Conservation (phyloP, 192 early-diverging fungal genomes). For the Kickxella alabastrina region DNA sequence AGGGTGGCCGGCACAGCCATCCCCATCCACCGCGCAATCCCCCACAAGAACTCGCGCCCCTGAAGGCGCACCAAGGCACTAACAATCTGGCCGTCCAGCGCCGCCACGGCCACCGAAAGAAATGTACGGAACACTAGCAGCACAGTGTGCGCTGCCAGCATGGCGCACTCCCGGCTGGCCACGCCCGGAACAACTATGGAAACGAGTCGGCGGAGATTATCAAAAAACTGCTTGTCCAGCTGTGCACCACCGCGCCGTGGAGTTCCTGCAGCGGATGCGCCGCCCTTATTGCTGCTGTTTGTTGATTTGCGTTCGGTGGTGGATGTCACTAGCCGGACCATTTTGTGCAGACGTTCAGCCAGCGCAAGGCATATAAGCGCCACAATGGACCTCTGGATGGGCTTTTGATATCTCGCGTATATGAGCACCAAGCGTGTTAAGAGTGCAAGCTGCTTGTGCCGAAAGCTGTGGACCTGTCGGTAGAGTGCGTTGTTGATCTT, state of each 20-base stretch:
- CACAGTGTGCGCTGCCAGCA: conserved; percentile 78
- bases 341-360: conserved; percentile 27
- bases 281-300: background rate
- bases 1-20: conserved; percentile 94
- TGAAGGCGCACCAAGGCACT: conserved; percentile 61
- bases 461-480: conserved; percentile 23
- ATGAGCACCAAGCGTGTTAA: conserved; percentile 21
- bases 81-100: conserved; percentile 64
- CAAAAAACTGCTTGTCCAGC: conserved; percentile 55
- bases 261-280: background rate
- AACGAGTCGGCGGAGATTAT: conserved; percentile 65
- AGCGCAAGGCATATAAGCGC: conserved; percentile 24
- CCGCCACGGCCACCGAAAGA: conserved; percentile 85
- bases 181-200: conserved; percentile 84
- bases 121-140: conserved; percentile 87
- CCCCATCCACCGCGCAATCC: conserved; percentile 88
- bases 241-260: conserved; percentile 21
- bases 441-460: conserved; percentile 25
- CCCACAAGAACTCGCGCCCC: conserved; percentile 72
- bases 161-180: conserved; percentile 76
- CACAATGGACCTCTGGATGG: conserved; percentile 29
- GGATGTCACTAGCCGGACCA: conserved; percentile 28
- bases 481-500: conserved; percentile 29
- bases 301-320: conserved; percentile 16
- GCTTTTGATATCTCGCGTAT: conserved; percentile 40